Conservation (phyloP, 2,329 filamentous ascomycete genomes). For the Phoma herbarum region DNA sequence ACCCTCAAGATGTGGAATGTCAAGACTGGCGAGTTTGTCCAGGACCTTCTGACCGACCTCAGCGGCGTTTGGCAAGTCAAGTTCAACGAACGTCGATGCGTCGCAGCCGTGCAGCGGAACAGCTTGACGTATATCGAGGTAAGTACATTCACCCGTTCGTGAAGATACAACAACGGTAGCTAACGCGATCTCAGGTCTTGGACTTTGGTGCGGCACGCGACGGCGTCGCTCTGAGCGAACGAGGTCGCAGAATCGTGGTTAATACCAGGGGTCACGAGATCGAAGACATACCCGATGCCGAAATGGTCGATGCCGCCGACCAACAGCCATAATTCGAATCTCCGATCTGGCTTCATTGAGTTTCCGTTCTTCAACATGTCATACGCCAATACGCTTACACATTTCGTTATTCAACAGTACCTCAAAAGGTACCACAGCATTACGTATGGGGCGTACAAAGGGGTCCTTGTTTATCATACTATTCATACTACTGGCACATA, state of each 20-base stretch:
- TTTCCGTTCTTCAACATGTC: slow-evolving; percentile 30
- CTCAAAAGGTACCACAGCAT: slow-evolving; percentile 16
- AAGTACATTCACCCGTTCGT: slow-evolving; percentile 5
- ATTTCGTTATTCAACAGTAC: slow-evolving; percentile 17
- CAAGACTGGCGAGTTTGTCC: slow-evolving; percentile 86
- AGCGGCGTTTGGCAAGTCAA: slow-evolving; percentile 99
- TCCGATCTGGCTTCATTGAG: not conserved
- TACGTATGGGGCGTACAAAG: slow-evolving; percentile 6
- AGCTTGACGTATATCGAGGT: slow-evolving; percentile 94
- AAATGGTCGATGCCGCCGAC: slow-evolving; percentile 40
- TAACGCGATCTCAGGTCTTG: slow-evolving; percentile 74
- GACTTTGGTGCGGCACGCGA: slow-evolving; percentile 96
- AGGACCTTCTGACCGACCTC: slow-evolving; percentile 90
- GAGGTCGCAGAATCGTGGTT: slow-evolving; percentile 77
- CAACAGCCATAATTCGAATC: slow-evolving; percentile 10
- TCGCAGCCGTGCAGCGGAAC: slow-evolving; percentile 94
- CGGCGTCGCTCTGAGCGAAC: slow-evolving; percentile 77
- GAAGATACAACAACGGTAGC: slow-evolving; percentile 15
- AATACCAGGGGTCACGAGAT: slow-evolving; percentile 52
- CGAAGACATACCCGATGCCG: slow-evolving; percentile 46
- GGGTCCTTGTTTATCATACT: slow-evolving; percentile 10
- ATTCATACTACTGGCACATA: slow-evolving; percentile 8
- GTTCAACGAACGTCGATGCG: slow-evolving; percentile 93
- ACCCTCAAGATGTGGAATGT: slow-evolving; percentile 99
- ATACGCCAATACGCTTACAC: slow-evolving; percentile 43